These are phyloP conservation scores for Hypoxylon sp. DNA, from an alignment of 2,329 filamentous ascomycete species.

Conservation along the genomic window DNA sequence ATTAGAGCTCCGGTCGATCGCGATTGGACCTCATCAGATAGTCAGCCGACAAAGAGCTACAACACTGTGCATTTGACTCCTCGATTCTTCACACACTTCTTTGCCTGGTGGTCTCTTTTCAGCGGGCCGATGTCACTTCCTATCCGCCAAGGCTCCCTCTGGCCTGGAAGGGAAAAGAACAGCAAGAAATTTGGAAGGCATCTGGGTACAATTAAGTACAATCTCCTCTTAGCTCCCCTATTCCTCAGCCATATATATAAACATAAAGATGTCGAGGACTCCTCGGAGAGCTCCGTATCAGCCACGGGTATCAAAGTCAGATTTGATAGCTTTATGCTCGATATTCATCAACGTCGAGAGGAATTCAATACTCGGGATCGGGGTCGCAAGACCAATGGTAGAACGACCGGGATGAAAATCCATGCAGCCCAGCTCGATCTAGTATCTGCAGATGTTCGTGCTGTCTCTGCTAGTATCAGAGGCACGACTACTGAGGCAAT, in stretches of 20 bases:
- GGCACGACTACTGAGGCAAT: constrained; percentile 84
- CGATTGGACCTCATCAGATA: constrained; percentile 84
- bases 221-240: constrained; percentile 88
- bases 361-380: constrained; percentile 88
- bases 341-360: constrained; percentile 93
- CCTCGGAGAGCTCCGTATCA: constrained; percentile 80
- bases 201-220: constrained; percentile 98
- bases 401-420: constrained; percentile 94
- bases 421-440: constrained; percentile 95
- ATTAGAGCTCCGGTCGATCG: constrained; percentile 88
- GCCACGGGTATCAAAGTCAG: constrained; percentile 97
- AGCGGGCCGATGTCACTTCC: constrained; percentile 94
- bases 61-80: constrained; percentile 96
- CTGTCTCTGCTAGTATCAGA: constrained; percentile 90
- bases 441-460: constrained; percentile 90
- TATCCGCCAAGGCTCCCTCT: constrained; percentile 90
- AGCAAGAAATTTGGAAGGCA: constrained; percentile 99
- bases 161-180: constrained; percentile 93
- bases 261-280: constrained; percentile 94
- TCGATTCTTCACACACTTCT: constrained; percentile 98
- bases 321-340: constrained; percentile 96
- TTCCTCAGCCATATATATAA: constrained; percentile 99
- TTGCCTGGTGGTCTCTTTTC: constrained; percentile 97
- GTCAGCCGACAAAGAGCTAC: constrained; percentile 87
- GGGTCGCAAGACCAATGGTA: constrained; percentile 80